phyloP scores from a whole-genome alignment of 2,329 filamentous ascomycete genomes.

The Sporothrix luriei region DNA sequence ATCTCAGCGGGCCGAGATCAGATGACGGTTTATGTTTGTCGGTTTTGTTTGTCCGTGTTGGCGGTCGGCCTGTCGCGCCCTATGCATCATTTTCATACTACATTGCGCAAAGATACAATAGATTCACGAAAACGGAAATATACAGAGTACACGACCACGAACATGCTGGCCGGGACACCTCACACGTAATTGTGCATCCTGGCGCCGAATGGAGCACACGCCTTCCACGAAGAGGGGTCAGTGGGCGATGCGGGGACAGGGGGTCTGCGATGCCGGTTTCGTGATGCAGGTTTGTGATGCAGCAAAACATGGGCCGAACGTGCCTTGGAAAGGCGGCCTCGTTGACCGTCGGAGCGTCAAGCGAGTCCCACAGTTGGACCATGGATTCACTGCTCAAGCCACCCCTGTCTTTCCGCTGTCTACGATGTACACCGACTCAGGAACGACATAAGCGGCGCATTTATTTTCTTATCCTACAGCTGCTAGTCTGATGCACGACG shows the following conservation, averaged over 20 bases:
- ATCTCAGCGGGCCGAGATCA: background rate
- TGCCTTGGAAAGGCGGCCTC: background rate
- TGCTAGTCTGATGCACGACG: too few relatives aligned
- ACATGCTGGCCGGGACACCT: too few relatives aligned
- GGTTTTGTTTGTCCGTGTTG: background rate
- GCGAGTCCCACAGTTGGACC: constrained; percentile 13
- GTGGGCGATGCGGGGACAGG: background rate
- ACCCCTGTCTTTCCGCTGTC: too few relatives aligned
- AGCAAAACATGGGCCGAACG: background rate
- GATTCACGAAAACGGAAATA: constrained; percentile 22
- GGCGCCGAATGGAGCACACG: background rate
- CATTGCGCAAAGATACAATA: constrained; percentile 24
- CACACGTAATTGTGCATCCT: background rate
- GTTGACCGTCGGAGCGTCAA: too few relatives aligned
- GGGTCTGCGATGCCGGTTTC: too few relatives aligned
- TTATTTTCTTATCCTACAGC: too few relatives aligned
- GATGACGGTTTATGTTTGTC: background rate
- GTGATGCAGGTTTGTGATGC: constrained; percentile 19
- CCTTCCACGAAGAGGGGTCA: background rate
- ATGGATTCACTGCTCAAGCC: background rate
- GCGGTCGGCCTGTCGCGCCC: background rate
- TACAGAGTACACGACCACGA: constrained; percentile 3
- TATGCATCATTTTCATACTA: background rate
- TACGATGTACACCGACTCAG: too few relatives aligned
- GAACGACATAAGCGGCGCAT: too few relatives aligned